phyloP scores from a whole-genome alignment of 805 yeast species.

The Pichia eremophila region DNA sequence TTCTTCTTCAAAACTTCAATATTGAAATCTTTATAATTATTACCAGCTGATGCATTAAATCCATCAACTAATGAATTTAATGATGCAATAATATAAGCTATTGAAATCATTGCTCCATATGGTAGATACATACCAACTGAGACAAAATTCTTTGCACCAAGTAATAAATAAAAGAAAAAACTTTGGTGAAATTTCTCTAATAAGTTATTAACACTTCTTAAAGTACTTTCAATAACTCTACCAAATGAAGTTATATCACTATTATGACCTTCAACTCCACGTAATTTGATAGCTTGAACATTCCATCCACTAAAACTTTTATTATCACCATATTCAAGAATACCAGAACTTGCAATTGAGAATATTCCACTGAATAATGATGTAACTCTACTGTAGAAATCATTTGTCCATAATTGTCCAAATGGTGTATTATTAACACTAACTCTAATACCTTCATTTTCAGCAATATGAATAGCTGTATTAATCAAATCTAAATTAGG shows the following conservation, averaged over 20 bases:
- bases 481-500: slow-evolving; percentile 90
- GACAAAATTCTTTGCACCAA: slow-evolving; percentile 73
- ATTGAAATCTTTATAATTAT: neutral
- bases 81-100: slow-evolving; percentile 61
- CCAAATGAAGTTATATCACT: slow-evolving; percentile 88
- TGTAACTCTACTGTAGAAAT: slow-evolving; percentile 46
- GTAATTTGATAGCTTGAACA: slow-evolving; percentile 77
- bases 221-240: slow-evolving; percentile 75
- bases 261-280: slow-evolving; percentile 46
- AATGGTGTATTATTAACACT: slow-evolving; percentile 53
- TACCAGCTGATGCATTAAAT: slow-evolving; percentile 19
- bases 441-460: slow-evolving; percentile 66
- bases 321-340: slow-evolving; percentile 47
- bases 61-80: slow-evolving; percentile 44
- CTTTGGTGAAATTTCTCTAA: slow-evolving; percentile 96
- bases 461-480: slow-evolving; percentile 62
- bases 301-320: slow-evolving; percentile 96
- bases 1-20: neutral
- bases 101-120: slow-evolving; percentile 64
- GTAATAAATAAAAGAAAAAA: slow-evolving; percentile 79
- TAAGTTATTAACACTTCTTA: slow-evolving; percentile 83
- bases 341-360: slow-evolving; percentile 63
- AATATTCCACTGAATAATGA: slow-evolving; percentile 58
- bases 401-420: slow-evolving; percentile 35
- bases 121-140: slow-evolving; percentile 93